Evolutionary conservation across 192 early-diverging fungal genomes (phyloP).

Genomic region (Funneliformis geosporum): DNA sequence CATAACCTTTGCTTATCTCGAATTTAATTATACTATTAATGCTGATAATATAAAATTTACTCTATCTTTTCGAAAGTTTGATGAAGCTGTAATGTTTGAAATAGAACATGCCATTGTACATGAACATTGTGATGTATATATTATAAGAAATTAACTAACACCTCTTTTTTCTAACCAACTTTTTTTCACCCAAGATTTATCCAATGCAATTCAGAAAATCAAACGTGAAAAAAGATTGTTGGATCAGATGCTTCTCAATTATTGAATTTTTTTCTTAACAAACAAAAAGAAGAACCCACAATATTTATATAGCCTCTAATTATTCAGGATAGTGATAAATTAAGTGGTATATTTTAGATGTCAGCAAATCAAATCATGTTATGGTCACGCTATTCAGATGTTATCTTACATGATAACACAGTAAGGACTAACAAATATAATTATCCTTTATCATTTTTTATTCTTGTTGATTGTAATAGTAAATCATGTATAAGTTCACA

Average conservation of each 20-base stretch:
- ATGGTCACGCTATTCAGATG: background rate
- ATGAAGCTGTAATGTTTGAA: background rate
- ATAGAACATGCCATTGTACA: background rate
- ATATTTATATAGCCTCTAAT: background rate
- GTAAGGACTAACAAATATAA: background rate
- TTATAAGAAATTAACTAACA: background rate
- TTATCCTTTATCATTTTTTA: background rate
- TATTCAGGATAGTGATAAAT: background rate
- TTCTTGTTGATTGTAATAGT: background rate
- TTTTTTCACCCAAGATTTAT: background rate
- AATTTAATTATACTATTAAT: background rate
- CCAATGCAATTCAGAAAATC: slow-evolving; percentile 10
- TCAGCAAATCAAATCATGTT: background rate
- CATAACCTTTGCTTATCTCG: background rate
- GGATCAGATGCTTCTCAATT: background rate
- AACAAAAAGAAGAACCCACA: background rate
- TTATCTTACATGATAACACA: background rate
- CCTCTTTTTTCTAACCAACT: background rate
- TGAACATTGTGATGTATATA: background rate
- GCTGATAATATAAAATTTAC: background rate
- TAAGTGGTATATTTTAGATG: background rate
- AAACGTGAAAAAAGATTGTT: background rate
- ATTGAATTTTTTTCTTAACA: background rate
- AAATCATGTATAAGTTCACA: background rate
- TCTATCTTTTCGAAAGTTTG: background rate